phyloP scores from a whole-genome alignment of 1,284 basidiomycete genomes.

The Xerocomus nothofagi region DNA sequence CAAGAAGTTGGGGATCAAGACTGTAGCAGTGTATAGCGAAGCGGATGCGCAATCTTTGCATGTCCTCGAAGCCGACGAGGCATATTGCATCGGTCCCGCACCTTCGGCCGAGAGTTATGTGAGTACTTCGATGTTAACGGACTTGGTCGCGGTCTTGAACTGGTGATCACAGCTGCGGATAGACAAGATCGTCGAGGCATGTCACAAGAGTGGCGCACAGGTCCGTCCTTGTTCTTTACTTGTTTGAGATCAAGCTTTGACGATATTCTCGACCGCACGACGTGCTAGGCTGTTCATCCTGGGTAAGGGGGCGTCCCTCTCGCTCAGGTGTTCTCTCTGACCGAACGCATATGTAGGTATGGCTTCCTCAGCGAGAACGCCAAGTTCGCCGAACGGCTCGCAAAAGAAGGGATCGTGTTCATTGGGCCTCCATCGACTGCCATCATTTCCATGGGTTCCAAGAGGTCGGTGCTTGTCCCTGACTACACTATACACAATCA shows the following conservation, averaged over 20 bases:
- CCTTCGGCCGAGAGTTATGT: constrained; percentile 89
- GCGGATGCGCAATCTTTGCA: constrained; percentile 80
- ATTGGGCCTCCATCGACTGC: constrained; percentile 94
- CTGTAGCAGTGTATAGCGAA: constrained; percentile 88
- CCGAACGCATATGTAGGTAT: constrained; percentile 49
- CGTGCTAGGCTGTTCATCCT: constrained; percentile 71
- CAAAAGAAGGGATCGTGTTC: constrained; percentile 89
- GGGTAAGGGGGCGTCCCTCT: constrained; percentile 46
- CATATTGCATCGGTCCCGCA: constrained; percentile 90
- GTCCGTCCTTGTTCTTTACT: constrained; percentile 41
- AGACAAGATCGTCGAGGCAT: constrained; percentile 87
- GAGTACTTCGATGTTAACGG: constrained; percentile 30
- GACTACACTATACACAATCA: not conserved
- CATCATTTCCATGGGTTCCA: constrained; percentile 92
- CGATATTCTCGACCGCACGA: not conserved
- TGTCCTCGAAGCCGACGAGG: constrained; percentile 89
- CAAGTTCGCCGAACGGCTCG: constrained; percentile 81
- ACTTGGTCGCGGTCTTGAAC: constrained; percentile 3
- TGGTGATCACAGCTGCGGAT: constrained; percentile 65
- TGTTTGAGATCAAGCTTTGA: constrained; percentile 5
- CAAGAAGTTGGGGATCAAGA: constrained; percentile 84
- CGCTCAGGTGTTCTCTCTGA: not conserved
- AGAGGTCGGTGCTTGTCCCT: constrained; percentile 49
- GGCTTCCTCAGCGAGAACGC: constrained; percentile 95
- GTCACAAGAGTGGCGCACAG: constrained; percentile 79